These are phyloP conservation scores for Aschersonia sp. DNA, from an alignment of 2,329 filamentous ascomycete species.

Conservation along the genomic window DNA sequence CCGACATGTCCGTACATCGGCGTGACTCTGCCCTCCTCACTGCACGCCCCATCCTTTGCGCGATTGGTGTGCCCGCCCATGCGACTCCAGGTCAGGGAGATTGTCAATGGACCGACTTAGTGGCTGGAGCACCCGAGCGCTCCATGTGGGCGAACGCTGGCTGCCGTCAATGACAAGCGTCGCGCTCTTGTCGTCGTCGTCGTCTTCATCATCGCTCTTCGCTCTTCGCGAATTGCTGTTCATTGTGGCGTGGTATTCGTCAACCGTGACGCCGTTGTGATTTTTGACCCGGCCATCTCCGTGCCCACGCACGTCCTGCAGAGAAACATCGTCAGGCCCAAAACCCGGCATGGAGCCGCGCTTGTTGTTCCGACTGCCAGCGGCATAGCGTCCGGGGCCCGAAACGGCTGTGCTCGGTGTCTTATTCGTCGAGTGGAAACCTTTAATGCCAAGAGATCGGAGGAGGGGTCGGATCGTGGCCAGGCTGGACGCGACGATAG, in stretches of 20 bases:
- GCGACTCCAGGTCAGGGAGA: constrained; percentile 16
- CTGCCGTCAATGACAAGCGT: constrained; percentile 21
- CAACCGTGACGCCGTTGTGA: constrained; percentile 8
- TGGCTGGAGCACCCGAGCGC: constrained; percentile 8
- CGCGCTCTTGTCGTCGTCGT: constrained; percentile 16
- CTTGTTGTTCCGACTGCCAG: constrained; percentile 10
- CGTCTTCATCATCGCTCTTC: not conserved
- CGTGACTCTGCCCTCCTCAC: not conserved
- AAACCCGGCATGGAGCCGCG: constrained; percentile 14
- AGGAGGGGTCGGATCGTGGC: constrained; percentile 40
- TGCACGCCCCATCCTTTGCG: constrained; percentile 8
- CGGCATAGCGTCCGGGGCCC: constrained; percentile 11
- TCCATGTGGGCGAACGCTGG: constrained; percentile 9
- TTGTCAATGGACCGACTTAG: constrained; percentile 12
- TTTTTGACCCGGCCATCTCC: not conserved
- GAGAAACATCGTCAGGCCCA: constrained; percentile 21
- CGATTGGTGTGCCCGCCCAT: constrained; percentile 9
- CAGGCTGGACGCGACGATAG: constrained; percentile 37
- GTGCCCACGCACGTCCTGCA: constrained; percentile 11
- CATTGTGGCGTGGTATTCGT: constrained; percentile 4
- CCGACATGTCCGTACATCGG: too few relatives aligned
- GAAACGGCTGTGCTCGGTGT: constrained; percentile 17
- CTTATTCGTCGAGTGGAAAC: constrained; percentile 27
- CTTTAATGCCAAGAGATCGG: constrained; percentile 29
- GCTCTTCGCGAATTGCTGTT: not conserved